These are phyloP conservation scores for Alloteropsis semialata DNA, from an alignment of 176 grass and related monocot species.

Conservation along the genomic window DNA sequence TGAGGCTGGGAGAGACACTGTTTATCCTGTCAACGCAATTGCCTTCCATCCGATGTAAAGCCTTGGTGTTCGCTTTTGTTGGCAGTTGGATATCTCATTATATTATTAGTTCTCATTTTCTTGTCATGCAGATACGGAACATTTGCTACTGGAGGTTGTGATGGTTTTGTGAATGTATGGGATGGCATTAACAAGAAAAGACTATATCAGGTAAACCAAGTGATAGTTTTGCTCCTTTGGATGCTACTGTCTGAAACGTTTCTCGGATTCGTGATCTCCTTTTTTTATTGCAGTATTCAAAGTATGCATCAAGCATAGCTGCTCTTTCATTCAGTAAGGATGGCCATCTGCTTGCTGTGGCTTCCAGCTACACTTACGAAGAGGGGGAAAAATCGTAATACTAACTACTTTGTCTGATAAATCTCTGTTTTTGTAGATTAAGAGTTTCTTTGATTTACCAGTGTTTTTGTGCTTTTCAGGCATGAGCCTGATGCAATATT, in stretches of 20 bases:
- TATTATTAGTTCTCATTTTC: conserved; percentile 5
- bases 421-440: background rate
- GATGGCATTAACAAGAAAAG: conserved; percentile 98
- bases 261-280: background rate
- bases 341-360: conserved; percentile 87
- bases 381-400: conserved; percentile 91
- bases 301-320: conserved; percentile 83
- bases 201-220: conserved; percentile 80
- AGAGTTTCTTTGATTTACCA: background rate
- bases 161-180: conserved; percentile 99
- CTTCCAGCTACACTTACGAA: conserved; percentile 96
- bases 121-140: conserved; percentile 74
- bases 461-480: conserved; percentile 46
- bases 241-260: background rate
- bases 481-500: conserved; percentile 88
- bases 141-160: conserved; percentile 94
- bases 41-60: conserved; percentile 97
- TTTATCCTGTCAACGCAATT: conserved; percentile 97
- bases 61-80: background rate
- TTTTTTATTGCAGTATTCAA: conserved; percentile 73
- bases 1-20: conserved; percentile 83
- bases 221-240: background rate
- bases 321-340: conserved; percentile 95
- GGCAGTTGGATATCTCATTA: background rate
- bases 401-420: background rate